Base-by-base conservation (phyloP, 1,284 basidiomycete genomes). In the Ustilago tritici region DNA sequence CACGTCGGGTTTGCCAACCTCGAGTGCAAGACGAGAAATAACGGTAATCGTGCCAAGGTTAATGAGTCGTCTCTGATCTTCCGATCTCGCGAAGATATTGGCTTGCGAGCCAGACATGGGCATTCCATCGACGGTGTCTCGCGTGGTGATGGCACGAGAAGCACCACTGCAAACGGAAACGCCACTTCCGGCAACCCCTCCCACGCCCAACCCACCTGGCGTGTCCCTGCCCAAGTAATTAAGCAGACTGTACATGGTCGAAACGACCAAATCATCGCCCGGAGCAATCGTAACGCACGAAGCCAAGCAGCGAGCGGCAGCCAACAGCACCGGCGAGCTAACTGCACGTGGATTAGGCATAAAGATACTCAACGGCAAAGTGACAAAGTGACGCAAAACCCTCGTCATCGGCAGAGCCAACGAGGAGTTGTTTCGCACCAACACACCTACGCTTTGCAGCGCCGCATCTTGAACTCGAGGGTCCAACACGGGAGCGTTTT, bases 161-260 rank as follows among this genome's bases (percentile, higher is more conserved):
- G 90, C 62, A 89, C 89, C 36, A 89, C 84, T 50, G 89, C 89
- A 41, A 87, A 86, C 56, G 9, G 90, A 86, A 31, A 89, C 88
- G 70, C 88, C 74, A 86, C 88, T 63, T 91, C 92, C 76, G 12
- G 80, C 81, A 14, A 72, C 67, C n/a, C 80, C 79, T 31, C 81
- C 82, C 17, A 76, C 64, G 46, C 90, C 89, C 47, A 91, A 89
- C 23, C 77, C 76, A 57, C 82, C 75, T 0, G 75, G 65, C 17
- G 72, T 76, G 62, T 92, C 94, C 86, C 92, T 92, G 87, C 90
- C 93, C 65, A 98, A 92, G 83, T 94, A 93, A 84, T 98, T 98
- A 70, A 98, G 89, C 15, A 98, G 89, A 10, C 95, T 95, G 86
- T 98, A 98, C 91, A 97, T 93, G 78, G 95, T 95, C 3, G 95